These are phyloP conservation scores for Boletus barrowsii DNA, from an alignment of 768 basidiomycete genomes.

Conservation along the genomic window DNA sequence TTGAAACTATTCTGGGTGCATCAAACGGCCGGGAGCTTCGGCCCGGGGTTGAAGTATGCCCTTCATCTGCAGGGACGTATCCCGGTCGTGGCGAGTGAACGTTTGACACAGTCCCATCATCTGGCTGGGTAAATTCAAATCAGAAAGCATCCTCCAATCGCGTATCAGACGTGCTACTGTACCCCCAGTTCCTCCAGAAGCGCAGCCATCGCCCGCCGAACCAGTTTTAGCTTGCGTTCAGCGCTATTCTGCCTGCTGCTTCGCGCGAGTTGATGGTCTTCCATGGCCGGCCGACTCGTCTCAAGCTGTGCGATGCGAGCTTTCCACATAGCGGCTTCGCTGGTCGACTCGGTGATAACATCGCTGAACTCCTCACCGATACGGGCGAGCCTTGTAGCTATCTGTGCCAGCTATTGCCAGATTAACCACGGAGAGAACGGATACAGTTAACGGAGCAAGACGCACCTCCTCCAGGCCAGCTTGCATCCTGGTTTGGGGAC, in stretches of 20 bases:
- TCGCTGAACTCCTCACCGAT: slow-evolving; percentile 33
- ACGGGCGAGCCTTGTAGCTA: slow-evolving; percentile 23
- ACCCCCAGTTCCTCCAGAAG: slow-evolving; percentile 43
- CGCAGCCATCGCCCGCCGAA: slow-evolving; percentile 40
- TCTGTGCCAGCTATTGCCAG: slow-evolving; percentile 21
- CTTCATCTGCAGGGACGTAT: neutral
- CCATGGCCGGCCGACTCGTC: slow-evolving; percentile 14
- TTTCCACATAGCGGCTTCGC: slow-evolving; percentile 20
- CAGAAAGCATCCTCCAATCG: neutral
- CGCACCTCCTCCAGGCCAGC: slow-evolving; percentile 30
- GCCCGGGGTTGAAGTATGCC: slow-evolving; percentile 2
- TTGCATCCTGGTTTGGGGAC: slow-evolving; percentile 11
- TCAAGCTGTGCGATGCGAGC: slow-evolving; percentile 40
- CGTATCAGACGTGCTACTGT: slow-evolving; percentile 3
- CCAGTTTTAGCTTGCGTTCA: slow-evolving; percentile 30
- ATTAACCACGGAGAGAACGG: neutral
- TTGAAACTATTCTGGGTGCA: slow-evolving; percentile 2
- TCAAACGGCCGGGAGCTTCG: slow-evolving; percentile 7
- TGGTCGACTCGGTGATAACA: slow-evolving; percentile 15
- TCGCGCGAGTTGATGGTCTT: slow-evolving; percentile 28
- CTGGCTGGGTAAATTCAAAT: slow-evolving; percentile 14
- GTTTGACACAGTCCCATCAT: slow-evolving; percentile 15
- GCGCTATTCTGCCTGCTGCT: slow-evolving; percentile 34
- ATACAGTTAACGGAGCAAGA: neutral
- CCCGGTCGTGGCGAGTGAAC: slow-evolving; percentile 11